Evolutionary conservation across 23 red algal species (phyloP).

Genomic region (Cyanidiococcus yangmingshanensis): DNA sequence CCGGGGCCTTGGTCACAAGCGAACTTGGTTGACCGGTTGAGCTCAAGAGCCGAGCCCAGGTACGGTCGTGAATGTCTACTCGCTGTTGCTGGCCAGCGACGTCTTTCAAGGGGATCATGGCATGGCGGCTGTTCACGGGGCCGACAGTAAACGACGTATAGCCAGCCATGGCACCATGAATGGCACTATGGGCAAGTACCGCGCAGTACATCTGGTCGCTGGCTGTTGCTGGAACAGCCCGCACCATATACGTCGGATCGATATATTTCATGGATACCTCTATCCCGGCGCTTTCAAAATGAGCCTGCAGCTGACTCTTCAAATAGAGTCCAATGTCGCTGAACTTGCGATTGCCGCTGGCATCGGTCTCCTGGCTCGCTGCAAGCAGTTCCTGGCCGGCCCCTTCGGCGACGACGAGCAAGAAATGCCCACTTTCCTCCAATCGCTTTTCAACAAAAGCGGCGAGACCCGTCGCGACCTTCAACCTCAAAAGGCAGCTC

Average conservation of each 20-base stretch:
- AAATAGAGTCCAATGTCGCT: slow-evolving; percentile 81
- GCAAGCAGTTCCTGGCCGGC: slow-evolving; percentile 60
- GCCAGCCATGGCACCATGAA: slow-evolving; percentile 85
- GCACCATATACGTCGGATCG: slow-evolving; percentile 86
- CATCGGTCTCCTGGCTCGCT: slow-evolving; percentile 28
- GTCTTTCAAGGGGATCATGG: slow-evolving; percentile 62
- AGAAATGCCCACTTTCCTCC: slow-evolving; percentile 46
- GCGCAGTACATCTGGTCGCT: slow-evolving; percentile 76
- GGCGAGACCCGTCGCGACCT: slow-evolving; percentile 61
- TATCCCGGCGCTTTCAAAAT: slow-evolving; percentile 29
- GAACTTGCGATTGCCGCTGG: slow-evolving; percentile 78
- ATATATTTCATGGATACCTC: slow-evolving; percentile 92
- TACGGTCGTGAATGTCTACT: slow-evolving; percentile 40
- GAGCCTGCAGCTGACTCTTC: slow-evolving; percentile 38
- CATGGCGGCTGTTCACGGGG: slow-evolving; percentile 64
- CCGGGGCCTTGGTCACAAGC: background rate
- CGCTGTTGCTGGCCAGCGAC: slow-evolving; percentile 57
- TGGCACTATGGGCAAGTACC: slow-evolving; percentile 70
- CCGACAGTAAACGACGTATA: slow-evolving; percentile 66
- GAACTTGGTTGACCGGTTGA: slow-evolving; percentile 34
- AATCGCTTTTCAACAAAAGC: slow-evolving; percentile 68
- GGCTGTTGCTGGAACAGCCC: slow-evolving; percentile 75
- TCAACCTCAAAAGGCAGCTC: slow-evolving; percentile 86
- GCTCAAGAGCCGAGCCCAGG: slow-evolving; percentile 36
- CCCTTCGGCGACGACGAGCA: slow-evolving; percentile 96